Evolutionary conservation across 2,329 filamentous ascomycete genomes (phyloP), one percentile per base, ranked within the genome.

Genomic region (Simplicillium sp.): DNA sequence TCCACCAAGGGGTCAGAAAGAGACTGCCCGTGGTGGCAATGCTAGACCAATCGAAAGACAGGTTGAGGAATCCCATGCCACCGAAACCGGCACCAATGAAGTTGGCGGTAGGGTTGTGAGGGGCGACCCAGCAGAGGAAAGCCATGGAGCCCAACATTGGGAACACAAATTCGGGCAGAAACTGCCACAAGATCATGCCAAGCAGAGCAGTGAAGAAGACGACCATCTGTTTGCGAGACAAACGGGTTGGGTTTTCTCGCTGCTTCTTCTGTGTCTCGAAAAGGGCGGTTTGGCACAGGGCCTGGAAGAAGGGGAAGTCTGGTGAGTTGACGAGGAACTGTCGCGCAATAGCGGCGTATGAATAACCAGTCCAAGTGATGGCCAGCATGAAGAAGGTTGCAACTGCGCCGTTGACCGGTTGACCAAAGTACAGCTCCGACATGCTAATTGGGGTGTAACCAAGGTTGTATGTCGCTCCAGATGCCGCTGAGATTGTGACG

Each of bases 71-170:
- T 0, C 74, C 75, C 71, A 80, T 77, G 5, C 75, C 75, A 4
- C 76, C 75, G n/a, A 78, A 66, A 0, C 76, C 76, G 4, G 70
- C 68, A 1, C 76, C 75, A 14, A 80, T 58, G 48, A 80, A 81
- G 49, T 80, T 81, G 45, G 73, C 75, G 1, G 70, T 64, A 2
- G 65, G 54, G 47, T 77, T 80, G 13, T 64, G 63, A 2, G 75
- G 75, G 3, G 76, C 75, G 3, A 81, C 73, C 76, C 76, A 80
- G 57, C 77, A 81, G 5, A 80, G 62, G 38, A 80, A 77, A 3
- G 76, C 74, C 7, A 80, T 60, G 0, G 76, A 79, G 7, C 68
- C 72, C 2, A 77, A 61, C 52, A 80, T 72, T 0, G 75, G 75
- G 42, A 80, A 80, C 1, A 71, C 65, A 39, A 68, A 80, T 51